Conservation (phyloP, 768 basidiomycete genomes). For the Russula sp. region DNA sequence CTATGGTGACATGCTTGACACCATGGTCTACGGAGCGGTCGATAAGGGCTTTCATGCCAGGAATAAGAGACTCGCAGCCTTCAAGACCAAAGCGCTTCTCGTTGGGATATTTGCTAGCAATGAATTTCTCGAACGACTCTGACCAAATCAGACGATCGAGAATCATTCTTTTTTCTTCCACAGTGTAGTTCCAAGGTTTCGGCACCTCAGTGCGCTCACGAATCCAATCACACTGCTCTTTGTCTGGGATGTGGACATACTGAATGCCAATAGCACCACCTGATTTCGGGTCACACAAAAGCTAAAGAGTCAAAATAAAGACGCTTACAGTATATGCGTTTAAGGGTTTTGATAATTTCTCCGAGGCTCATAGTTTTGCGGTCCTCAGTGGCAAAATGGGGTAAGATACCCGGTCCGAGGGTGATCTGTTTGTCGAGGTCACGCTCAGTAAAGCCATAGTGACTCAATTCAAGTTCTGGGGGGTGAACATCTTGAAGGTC, state of each 20-base stretch:
- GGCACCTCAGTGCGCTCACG: slow-evolving; percentile 93
- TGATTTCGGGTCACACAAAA: slow-evolving; percentile 29
- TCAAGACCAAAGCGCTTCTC: slow-evolving; percentile 99
- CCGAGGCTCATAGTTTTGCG: slow-evolving; percentile 81
- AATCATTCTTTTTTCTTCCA: slow-evolving; percentile 99
- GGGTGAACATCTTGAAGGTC: slow-evolving; percentile 77
- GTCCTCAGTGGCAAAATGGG: slow-evolving; percentile 87
- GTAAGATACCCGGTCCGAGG: slow-evolving; percentile 92
- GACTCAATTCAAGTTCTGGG: slow-evolving; percentile 87
- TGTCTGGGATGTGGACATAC: slow-evolving; percentile 94
- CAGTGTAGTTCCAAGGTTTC: slow-evolving; percentile 94
- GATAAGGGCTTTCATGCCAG: slow-evolving; percentile 99
- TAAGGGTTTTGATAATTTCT: slow-evolving; percentile 86
- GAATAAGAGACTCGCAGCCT: slow-evolving; percentile 95
- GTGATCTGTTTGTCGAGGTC: slow-evolving; percentile 94
- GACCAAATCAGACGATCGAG: slow-evolving; percentile 99
- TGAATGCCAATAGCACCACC: slow-evolving; percentile 87
- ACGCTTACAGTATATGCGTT: slow-evolving; percentile 87
- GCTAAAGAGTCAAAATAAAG: neutral
- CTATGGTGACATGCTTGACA: slow-evolving; percentile 92
- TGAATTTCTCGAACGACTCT: slow-evolving; percentile 98
- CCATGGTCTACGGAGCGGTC: slow-evolving; percentile 97
- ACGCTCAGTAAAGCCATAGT: slow-evolving; percentile 91
- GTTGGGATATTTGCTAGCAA: slow-evolving; percentile 97
- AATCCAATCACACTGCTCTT: slow-evolving; percentile 99